Conservation (phyloP, 164 flowering plant genomes). For the Berberis vulgaris region DNA sequence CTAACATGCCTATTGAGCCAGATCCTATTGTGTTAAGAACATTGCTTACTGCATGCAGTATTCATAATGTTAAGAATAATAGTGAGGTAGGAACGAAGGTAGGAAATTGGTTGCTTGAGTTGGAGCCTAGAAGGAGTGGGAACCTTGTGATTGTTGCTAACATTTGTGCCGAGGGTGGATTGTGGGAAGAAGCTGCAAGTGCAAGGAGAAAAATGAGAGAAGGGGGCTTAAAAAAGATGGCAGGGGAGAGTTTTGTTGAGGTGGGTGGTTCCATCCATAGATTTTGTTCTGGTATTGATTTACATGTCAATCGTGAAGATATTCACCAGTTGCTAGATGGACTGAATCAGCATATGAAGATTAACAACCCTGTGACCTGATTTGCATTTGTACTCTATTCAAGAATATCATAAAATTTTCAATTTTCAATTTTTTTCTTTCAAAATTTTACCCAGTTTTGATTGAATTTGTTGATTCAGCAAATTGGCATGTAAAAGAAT, state of each 20-base stretch:
- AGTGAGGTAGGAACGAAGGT: conserved; percentile 32
- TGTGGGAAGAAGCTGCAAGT: conserved; percentile 56
- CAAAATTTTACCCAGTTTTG: too few species aligned
- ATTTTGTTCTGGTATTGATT: conserved; percentile 47
- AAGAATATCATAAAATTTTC: background rate
- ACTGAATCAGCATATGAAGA: conserved; percentile 34
- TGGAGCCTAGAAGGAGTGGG: conserved; percentile 58
- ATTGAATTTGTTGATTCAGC: too few species aligned
- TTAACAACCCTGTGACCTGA: conserved; percentile 1
- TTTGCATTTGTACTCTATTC: background rate
- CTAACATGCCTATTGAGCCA: conserved; percentile 39
- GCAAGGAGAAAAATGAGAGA: conserved; percentile 38
- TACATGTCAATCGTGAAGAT: conserved; percentile 18
- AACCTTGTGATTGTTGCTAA: conserved; percentile 67
- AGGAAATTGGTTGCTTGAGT: conserved; percentile 33
- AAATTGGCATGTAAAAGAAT: too few species aligned
- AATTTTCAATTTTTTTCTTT: background rate
- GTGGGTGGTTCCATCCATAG: conserved; percentile 30
- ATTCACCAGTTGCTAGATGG: conserved; percentile 25
- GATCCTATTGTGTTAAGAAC: conserved; percentile 57
- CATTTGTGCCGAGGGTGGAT: conserved; percentile 50
- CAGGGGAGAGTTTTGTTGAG: conserved; percentile 57
- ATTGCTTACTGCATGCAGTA: conserved; percentile 45
- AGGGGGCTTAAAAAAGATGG: conserved; percentile 41
- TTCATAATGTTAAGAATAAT: conserved; percentile 29